Evolutionary conservation across 176 grass and related monocot genomes (phyloP).

Genomic region (Puccinellia tenuiflora): DNA sequence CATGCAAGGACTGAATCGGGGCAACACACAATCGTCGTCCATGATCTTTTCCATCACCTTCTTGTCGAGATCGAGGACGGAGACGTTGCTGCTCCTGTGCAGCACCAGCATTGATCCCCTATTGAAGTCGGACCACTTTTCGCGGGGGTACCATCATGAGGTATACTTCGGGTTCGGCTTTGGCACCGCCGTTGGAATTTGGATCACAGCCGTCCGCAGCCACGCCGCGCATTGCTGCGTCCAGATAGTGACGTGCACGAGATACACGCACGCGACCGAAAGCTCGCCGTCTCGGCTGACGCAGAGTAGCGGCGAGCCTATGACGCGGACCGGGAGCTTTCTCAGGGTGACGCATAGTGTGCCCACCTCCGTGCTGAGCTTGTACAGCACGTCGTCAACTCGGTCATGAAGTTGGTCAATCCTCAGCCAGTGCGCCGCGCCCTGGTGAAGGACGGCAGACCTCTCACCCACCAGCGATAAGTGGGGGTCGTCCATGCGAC

Average conservation of each 20-base stretch:
- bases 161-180: background rate
- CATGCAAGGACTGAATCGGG: background rate
- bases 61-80: background rate
- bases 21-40: background rate
- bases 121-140: background rate
- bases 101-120: background rate
- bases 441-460: background rate
- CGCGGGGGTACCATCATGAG: background rate
- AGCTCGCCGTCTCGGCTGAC: background rate
- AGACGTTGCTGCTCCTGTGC: background rate
- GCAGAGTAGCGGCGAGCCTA: background rate
- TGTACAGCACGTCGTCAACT: background rate
- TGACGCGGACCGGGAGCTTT: background rate
- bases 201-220: background rate
- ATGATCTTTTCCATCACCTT: conserved; percentile 9
- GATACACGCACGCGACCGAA: background rate
- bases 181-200: background rate
- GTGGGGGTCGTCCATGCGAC: background rate
- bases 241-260: background rate
- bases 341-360: background rate
- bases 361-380: background rate
- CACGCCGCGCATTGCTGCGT: background rate
- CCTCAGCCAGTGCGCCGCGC: background rate
- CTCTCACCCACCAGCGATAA: background rate
- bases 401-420: background rate